These are phyloP conservation scores for Elsinoe necatrix DNA, from an alignment of 2,329 filamentous ascomycete genomes.

Conservation along the genomic window DNA sequence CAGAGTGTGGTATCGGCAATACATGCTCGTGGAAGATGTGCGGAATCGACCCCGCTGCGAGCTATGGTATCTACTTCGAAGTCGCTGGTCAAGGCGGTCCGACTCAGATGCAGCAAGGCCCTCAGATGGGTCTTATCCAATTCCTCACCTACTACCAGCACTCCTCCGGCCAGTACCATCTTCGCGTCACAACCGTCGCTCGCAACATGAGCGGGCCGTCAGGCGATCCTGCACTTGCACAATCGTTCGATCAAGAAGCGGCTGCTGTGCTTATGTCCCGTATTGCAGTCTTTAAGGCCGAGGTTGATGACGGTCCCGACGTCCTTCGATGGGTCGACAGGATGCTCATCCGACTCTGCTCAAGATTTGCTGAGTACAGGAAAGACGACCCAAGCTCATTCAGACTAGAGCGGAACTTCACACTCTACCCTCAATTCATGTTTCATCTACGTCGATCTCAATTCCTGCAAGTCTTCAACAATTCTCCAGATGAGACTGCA, in stretches of 20 bases:
- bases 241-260: conserved; percentile 97
- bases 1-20: conserved; percentile 95
- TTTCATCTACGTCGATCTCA: conserved; percentile 96
- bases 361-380: conserved; percentile 91
- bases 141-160: conserved; percentile 99
- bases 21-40: conserved; percentile 99
- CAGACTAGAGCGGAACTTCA: conserved; percentile 97
- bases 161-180: conserved; percentile 89
- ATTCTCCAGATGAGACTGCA: conserved; percentile 97
- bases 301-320: conserved; percentile 97
- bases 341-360: conserved; percentile 95
- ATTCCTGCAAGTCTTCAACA: conserved; percentile 98
- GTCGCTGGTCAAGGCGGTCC: conserved; percentile 90
- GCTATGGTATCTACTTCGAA: conserved; percentile 95
- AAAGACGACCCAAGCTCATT: conserved; percentile 98
- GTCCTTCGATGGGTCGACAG: conserved; percentile 96
- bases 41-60: conserved; percentile 86
- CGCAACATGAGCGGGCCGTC: conserved; percentile 86
- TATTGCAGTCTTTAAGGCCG: conserved; percentile 97
- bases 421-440: conserved; percentile 98
- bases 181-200: conserved; percentile 89
- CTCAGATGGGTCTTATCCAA: conserved; percentile 92
- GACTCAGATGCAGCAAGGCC: conserved; percentile 72
- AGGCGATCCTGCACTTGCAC: conserved; percentile 87
- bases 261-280: conserved; percentile 97